Evolutionary conservation across 192 early-diverging fungal species (phyloP), one percentile per base, ranked within the genome.

Genomic region (Linnemannia hyalina): DNA sequence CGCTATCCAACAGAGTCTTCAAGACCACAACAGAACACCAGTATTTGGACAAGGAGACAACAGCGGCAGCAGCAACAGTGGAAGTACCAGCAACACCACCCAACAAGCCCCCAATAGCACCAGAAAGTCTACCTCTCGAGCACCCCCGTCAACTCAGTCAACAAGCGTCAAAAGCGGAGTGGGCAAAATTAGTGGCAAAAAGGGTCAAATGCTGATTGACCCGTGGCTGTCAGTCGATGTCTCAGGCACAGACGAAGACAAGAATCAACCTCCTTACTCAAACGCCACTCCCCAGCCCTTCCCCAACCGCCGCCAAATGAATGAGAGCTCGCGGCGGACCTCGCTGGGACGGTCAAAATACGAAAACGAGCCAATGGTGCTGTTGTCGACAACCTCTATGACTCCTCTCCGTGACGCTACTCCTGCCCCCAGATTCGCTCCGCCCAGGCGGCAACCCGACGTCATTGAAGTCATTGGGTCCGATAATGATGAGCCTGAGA

Each of bases 121-220:
- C 6, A 55, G 46, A 60, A 73, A 65, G 11, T 11, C 13, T 13
- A 32, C 1, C 60, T 32, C 60, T 65, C 60, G 29, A 65, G 60
- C 29, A 32, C 15, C 60, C 60, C 26, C 9, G 60, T 65, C 60
- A 65, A 65, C 60, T 65, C 60, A 32, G 60, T 65, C 36, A 38
- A 22, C 38, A 0, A 38, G 20, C 13, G 35, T 38, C 32, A 79
- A 52, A 36, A 6, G 36, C 26, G 23, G 6, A 26, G 10, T n/a
- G 2, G 16, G 9, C 47, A 77, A 75, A 74, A 79, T 79, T 85
- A 77, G 82, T 85, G 82, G 82, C 82, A 80, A 85, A 54, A 20
- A 32, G 3, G 74, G 77, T 80, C 82, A 85, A 85, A 15, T 80
- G 26, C 35, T 63, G 40, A 70, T 75, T 23, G 82, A 85, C 55